Percentiles rank a stretch among this genome's conserved stretches.
phyloP scores from a whole-genome alignment of 73 alveolate genomes.

The Tetrahymena borealis region DNA sequence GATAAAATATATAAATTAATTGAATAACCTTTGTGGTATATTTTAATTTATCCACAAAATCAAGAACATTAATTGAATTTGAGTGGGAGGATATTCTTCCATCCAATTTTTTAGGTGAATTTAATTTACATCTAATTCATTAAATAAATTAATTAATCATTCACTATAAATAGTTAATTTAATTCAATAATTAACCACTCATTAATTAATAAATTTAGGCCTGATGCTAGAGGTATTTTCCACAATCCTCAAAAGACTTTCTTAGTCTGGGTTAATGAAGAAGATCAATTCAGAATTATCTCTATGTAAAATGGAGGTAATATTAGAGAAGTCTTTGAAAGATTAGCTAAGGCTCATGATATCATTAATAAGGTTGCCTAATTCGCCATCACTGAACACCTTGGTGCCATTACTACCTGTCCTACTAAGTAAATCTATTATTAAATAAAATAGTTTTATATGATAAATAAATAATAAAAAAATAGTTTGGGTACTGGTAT shows the following conservation, averaged over 20 bases:
- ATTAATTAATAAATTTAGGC: conserved; percentile 20
- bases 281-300: conserved; percentile 33
- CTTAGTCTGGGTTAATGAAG: conserved; percentile 43
- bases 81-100: too few relatives aligned
- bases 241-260: conserved; percentile 22
- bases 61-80: too few relatives aligned
- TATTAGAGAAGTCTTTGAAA: conserved; percentile 18
- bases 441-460: background rate
- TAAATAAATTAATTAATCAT: background rate
- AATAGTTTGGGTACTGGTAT: conserved; percentile 15
- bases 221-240: conserved; percentile 43
- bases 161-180: background rate
- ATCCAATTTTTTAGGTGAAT: too few relatives aligned
- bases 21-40: too few relatives aligned
- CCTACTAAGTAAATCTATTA: background rate
- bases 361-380: background rate
- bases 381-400: conserved; percentile 3
- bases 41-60: too few relatives aligned
- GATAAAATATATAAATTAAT: too few relatives aligned
- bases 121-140: background rate
- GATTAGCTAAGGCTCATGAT: background rate
- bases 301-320: conserved; percentile 5
- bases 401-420: conserved; percentile 24
- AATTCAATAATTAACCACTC: background rate
- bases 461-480: background rate